Evolutionary conservation across 169 alveolate species (phyloP).

Genomic region (Babesia bovis): DNA sequence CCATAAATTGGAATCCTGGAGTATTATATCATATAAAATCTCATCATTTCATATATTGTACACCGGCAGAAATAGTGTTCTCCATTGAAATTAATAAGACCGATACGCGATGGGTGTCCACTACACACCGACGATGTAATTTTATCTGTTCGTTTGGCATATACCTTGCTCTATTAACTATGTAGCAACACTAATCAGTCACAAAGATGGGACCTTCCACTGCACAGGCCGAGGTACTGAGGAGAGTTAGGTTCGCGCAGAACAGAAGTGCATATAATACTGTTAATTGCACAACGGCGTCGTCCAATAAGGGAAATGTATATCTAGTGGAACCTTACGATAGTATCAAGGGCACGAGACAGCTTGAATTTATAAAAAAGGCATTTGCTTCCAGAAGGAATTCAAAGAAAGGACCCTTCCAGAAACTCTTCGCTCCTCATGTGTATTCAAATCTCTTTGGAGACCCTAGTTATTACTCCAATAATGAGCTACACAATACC

Average conservation of each 20-base stretch:
- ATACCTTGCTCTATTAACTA: no score
- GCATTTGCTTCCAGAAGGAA: constrained; percentile 16
- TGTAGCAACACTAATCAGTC: no score
- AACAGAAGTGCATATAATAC: constrained; percentile 52
- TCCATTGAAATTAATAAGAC: no score
- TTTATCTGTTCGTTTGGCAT: no score
- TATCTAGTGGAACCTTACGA: constrained; percentile 34
- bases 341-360: neutral
- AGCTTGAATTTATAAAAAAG: constrained; percentile 35
- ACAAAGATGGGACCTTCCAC: constrained; percentile 17
- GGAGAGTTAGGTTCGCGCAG: constrained; percentile 58
- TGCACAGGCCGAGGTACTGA: constrained; percentile 7
- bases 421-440: constrained; percentile 46
- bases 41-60: no score
- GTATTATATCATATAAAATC: no score
- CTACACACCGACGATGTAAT: neutral
- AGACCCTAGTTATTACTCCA: constrained; percentile 58
- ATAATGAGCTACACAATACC: constrained; percentile 23
- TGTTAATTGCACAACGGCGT: constrained; percentile 14
- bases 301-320: constrained; percentile 9
- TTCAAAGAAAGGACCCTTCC: constrained; percentile 52
- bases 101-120: no score
- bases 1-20: no score
- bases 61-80: no score
- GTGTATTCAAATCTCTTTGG: constrained; percentile 45